phyloP scores from a whole-genome alignment of 1,284 basidiomycete species.

The Neotropicomus parvogracilis region DNA sequence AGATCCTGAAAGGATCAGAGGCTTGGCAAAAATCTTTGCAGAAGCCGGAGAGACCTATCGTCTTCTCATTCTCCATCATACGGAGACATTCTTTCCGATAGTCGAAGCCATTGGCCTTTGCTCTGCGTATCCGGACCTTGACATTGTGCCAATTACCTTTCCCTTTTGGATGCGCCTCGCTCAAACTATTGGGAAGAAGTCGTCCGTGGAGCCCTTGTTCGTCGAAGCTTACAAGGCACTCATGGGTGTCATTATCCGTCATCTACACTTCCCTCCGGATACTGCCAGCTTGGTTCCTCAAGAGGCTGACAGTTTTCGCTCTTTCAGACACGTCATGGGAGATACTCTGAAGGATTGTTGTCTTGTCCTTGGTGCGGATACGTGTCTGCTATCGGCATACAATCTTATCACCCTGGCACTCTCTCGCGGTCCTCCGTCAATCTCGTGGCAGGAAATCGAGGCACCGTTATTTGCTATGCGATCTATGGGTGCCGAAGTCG shows the following conservation, averaged over 20 bases:
- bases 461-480: slow-evolving; percentile 97
- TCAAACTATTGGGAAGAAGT: slow-evolving; percentile 73
- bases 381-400: slow-evolving; percentile 80
- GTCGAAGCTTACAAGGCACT: slow-evolving; percentile 80
- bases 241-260: slow-evolving; percentile 84
- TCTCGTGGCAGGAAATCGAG: slow-evolving; percentile 95
- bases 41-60: slow-evolving; percentile 97
- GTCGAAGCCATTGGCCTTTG: slow-evolving; percentile 95
- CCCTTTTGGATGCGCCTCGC: slow-evolving; percentile 97
- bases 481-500: slow-evolving; percentile 95
- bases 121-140: slow-evolving; percentile 89
- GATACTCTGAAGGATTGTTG: slow-evolving; percentile 99
- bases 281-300: slow-evolving; percentile 65
- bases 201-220: slow-evolving; percentile 68
- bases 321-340: slow-evolving; percentile 97
- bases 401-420: slow-evolving; percentile 78
- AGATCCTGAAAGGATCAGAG: slow-evolving; percentile 87
- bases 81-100: slow-evolving; percentile 87
- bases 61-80: slow-evolving; percentile 84
- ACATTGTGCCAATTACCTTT: slow-evolving; percentile 97
- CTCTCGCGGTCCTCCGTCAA: slow-evolving; percentile 45
- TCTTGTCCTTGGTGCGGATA: slow-evolving; percentile 85
- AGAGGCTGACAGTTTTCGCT: slow-evolving; percentile 91
- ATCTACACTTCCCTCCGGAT: slow-evolving; percentile 90
- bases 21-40: slow-evolving; percentile 87